These are phyloP conservation scores for Epicoccum nigrum DNA, from an alignment of 2,329 filamentous ascomycete genomes.

Conservation along the genomic window DNA sequence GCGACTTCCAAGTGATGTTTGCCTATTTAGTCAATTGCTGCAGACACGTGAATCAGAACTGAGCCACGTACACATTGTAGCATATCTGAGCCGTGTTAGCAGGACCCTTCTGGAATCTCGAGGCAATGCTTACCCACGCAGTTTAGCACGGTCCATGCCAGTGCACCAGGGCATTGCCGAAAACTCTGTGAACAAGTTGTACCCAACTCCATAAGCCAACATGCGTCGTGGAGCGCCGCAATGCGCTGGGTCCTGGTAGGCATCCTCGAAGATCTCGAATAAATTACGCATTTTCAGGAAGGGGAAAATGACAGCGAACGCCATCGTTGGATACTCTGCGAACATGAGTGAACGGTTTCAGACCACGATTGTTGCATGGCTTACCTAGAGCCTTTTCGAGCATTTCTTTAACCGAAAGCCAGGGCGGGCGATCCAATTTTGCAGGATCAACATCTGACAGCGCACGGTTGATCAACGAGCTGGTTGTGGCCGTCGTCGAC, in stretches of 20 bases:
- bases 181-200: conserved; percentile 40
- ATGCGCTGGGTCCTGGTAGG: conserved; percentile 28
- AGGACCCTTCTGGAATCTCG: background rate
- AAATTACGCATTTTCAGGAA: conserved; percentile 39
- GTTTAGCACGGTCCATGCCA: conserved; percentile 5
- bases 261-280: conserved; percentile 33
- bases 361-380: background rate
- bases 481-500: conserved; percentile 15
- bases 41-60: too few relatives aligned
- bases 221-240: conserved; percentile 33
- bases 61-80: conserved; percentile 6
- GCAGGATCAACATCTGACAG: conserved; percentile 33
- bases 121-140: background rate
- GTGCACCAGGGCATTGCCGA: conserved; percentile 16
- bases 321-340: conserved; percentile 40
- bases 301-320: conserved; percentile 40
- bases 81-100: background rate
- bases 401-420: conserved; percentile 31
- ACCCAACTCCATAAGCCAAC: conserved; percentile 38
- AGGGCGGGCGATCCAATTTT: conserved; percentile 41
- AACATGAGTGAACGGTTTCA: conserved; percentile 2
- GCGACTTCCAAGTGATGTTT: conserved; percentile 53
- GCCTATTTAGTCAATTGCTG: conserved; percentile 30
- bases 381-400: conserved; percentile 10
- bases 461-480: conserved; percentile 30